These are phyloP conservation scores for Naganishia sp. DNA, from an alignment of 1,284 basidiomycete species.

Conservation along the genomic window DNA sequence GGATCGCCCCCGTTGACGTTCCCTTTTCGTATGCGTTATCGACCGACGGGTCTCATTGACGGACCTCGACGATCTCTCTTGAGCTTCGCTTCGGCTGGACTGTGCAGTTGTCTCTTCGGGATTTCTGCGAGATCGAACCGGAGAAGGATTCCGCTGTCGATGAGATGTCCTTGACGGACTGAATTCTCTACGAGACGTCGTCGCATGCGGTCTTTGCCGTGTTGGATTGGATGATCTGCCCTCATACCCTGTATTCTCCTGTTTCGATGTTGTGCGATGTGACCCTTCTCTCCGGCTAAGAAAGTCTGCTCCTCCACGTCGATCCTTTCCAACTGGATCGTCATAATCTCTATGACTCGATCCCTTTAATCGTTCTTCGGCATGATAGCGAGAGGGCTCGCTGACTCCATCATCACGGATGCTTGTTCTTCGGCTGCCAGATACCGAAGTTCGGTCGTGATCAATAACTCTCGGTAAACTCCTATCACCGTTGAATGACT, in stretches of 20 bases:
- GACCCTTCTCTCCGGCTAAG: not conserved
- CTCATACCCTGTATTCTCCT: not conserved
- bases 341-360: not conserved
- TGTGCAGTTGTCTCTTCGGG: not conserved
- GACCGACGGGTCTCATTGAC: not conserved
- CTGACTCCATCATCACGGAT: conserved; percentile 1
- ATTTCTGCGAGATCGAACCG: not conserved
- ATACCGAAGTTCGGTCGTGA: not conserved
- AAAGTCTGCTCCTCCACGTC: too few species aligned
- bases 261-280: not conserved
- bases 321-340: not conserved
- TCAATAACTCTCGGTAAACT: not conserved
- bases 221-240: not conserved
- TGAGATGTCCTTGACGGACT: conserved; percentile 3
- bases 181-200: not conserved
- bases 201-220: not conserved
- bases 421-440: not conserved
- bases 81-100: not conserved
- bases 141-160: conserved; percentile 2
- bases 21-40: not conserved
- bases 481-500: not conserved
- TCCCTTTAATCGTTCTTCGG: not conserved
- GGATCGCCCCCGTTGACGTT: conserved; percentile 4
- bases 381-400: not conserved
- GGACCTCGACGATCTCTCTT: not conserved